Evolutionary conservation across 805 yeast genomes (phyloP), one percentile per base, ranked within the genome.

Genomic region (Torulaspora indica): DNA sequence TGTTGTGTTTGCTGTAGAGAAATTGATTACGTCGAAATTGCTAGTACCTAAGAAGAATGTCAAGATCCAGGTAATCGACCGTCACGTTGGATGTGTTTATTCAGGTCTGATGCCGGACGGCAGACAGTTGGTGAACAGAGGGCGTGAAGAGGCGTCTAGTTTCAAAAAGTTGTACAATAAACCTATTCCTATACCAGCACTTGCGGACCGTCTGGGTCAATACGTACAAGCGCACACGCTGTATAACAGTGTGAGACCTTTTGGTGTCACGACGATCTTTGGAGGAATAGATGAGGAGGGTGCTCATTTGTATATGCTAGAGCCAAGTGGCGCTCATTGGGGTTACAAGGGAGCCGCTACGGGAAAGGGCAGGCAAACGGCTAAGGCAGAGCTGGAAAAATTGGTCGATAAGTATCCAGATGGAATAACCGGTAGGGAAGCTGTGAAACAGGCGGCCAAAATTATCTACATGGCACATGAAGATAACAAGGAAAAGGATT

Each of bases 311-410:
- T 91, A 84, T 70, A 93, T 91, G 97, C 75, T 93, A 47, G 99
- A 93, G 66, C 98, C 99, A 56, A 85, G 95, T 64, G 99, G 99
- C 50, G 74, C 88, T 1, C 88, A 82, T 61, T 95, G 98, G 98
- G 99, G 99, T 40, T 93, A 93, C 69, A 75, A 78, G 43, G 98
- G 96, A 49, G 95, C 96, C 31, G 98, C 99, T 13, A 80, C 97
- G 3, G 99, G 99, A 52, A 93, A 91, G 66, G 99, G 99, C 38
- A 81, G 98, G 67, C 99, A 93, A 68, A 79, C 87, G n/a, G 98
- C 98, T 39, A 91, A 91, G 69, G 85, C 91, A 23, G 98, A 93
- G 69, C 76, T 93, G 55, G 99, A 93, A 68, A 93, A 93, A 67
- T 73, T 93, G 46, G 64, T 62, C 28, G 58, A 56, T 35, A 53